Evolutionary conservation across 2,329 filamentous ascomycete species (phyloP), one percentile per base, ranked within the genome.

Genomic region (Sporothrix brasiliensis): DNA sequence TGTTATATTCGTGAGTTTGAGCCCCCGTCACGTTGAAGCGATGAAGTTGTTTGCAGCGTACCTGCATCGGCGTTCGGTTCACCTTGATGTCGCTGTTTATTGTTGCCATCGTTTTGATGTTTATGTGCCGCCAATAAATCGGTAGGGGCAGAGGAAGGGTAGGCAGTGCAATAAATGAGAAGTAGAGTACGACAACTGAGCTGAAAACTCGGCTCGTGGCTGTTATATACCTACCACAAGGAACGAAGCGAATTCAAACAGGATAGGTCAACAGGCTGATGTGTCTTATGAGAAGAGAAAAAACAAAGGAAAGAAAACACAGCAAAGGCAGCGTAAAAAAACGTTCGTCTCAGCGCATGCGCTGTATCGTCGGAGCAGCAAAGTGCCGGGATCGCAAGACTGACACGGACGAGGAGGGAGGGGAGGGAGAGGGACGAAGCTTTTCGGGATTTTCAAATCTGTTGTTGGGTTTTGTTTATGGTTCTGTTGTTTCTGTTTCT

Each of bases 11-110:
- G 30, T 54, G 6, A 30, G 24, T 4, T 30, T 30, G 19, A 16
- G 21, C 30, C 19, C 52, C 21, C n/a, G 19, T 24, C n/a, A 21
- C 21, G 19, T 16, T 13, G 30, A 9, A n/a, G 27, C 0, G 19
- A 14, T 16, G 49, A 49, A 3, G 7, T 2, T 14, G 39, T 2
- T 19, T 14, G 39, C 2, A 54, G 27, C 85, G 82, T 82, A 89
- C 91, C 80, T 97, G 94, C 30, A 93, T 92, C 72, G 82, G 83
- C 1, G 89, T 88, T 81, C 97, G 92, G 74, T 94, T 91, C 5
- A 80, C 81, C 1, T 89, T 90, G 74, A 87, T 88, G 72, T 93
- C 67, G 24, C 16, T 67, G 56, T 56, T 65, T 21, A 44, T n/a
- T 19, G 58, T 27, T 4, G 58, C 58, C 58, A 63, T 63, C 9